Base-by-base conservation (phyloP, 345 rosid species). In the Pistacia atlantica region DNA sequence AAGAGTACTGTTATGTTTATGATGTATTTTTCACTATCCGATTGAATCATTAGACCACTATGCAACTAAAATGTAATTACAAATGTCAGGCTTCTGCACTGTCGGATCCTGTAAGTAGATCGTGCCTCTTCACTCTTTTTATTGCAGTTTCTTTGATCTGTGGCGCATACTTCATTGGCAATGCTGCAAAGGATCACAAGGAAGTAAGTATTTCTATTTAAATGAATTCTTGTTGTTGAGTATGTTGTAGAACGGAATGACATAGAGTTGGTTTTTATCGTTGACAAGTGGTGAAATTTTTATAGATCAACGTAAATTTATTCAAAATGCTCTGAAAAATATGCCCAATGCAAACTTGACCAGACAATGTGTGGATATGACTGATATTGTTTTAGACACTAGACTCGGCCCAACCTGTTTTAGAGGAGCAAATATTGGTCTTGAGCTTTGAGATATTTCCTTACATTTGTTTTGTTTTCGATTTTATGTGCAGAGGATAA, bases 81-180 rank as follows among this genome's bases (percentile, higher is more conserved):
- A 11, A 38, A 74, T 76, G 55, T 77, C 86, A 90, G 93, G 83
- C 38, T 77, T 78, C 79, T 73, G 65, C 63, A 22, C 83, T 79
- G 48, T 85, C 85, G 25, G 86, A 85, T 74, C 73, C 87, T 2
- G 88, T 83, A 86, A 79, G 80, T 75, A 86, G 89, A 71, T 82
- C 94, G 45, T 88, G 90, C 79, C 78, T 94, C 64, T 87, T 84
- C 76, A 87, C 84, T 71, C 64, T 89, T 57, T 82, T 91, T 22
- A 16, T 87, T 33, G 77, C 83, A 1, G 81, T 84, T 71, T 74
- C 89, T 67, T 80, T 95, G 68, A 69, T 91, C 14, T 89, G 83
- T 61, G 84, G 87, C 57, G 91, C 86, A 74, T 94, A 87, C 86
- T 88, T 91, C 82, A 72, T 90, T 59, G 79, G 90, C 55, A 67